A percentile compares a stretch with the other conserved stretches of the same genome.
These are phyloP conservation scores for Solanum boliviense DNA, from an alignment of 257 asterid species.

Conservation along the genomic window DNA sequence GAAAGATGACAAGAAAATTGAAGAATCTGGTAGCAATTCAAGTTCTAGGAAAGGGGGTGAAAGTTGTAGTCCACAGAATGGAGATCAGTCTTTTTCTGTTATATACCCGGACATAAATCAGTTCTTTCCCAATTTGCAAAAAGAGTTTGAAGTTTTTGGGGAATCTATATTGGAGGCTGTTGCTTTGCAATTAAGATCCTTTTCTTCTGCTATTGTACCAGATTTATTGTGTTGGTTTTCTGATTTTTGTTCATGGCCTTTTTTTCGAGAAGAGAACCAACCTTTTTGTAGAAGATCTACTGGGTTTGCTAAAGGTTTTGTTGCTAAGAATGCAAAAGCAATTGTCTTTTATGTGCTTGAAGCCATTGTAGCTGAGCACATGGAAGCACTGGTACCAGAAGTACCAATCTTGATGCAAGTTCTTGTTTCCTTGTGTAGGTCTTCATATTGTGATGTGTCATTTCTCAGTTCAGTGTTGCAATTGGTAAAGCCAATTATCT, in stretches of 20 bases:
- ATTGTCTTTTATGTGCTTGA: constrained; percentile 75
- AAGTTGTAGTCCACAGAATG: constrained; percentile 29
- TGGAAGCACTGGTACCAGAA: constrained; percentile 90
- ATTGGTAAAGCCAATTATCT: constrained; percentile 71
- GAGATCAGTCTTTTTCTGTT: constrained; percentile 44
- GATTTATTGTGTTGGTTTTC: constrained; percentile 91
- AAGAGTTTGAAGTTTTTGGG: constrained; percentile 74
- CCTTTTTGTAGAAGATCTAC: constrained; percentile 17
- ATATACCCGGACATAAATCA: constrained; percentile 61
- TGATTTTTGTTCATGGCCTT: constrained; percentile 82
- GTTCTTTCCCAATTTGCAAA: constrained; percentile 71
- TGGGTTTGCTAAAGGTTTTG: constrained; percentile 61
- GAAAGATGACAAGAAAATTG: constrained; percentile 27
- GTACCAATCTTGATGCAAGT: constrained; percentile 73
- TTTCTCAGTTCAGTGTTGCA: constrained; percentile 68
- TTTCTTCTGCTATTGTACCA: constrained; percentile 61
- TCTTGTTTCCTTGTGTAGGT: constrained; percentile 60
- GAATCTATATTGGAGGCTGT: constrained; percentile 87
- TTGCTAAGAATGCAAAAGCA: constrained; percentile 89
- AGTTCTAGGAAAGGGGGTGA: constrained; percentile 22
- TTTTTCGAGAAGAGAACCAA: constrained; percentile 35
- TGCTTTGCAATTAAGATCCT: constrained; percentile 79
- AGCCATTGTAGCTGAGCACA: constrained; percentile 75
- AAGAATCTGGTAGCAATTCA: constrained; percentile 19
- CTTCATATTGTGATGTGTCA: constrained; percentile 66